Evolutionary conservation across 2,329 filamentous ascomycete genomes (phyloP).

Genomic region (Neopestalotiopsis clavispora): DNA sequence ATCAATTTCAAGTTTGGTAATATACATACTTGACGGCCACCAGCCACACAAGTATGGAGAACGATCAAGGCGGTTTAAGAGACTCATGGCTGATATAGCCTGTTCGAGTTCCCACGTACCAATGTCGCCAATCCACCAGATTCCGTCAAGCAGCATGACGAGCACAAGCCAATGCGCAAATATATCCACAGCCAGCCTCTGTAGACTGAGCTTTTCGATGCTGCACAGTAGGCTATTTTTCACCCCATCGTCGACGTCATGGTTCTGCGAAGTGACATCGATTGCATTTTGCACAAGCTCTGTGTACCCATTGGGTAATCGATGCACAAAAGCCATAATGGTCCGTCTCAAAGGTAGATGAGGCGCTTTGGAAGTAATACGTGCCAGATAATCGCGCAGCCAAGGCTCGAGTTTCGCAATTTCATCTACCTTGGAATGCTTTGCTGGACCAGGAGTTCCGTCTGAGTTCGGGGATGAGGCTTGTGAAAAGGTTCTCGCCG

Average conservation of each 20-base stretch:
- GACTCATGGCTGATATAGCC: background rate
- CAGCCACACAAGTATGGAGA: background rate
- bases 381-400: conserved; percentile 1
- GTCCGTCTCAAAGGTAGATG: background rate
- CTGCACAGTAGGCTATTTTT: background rate
- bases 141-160: conserved; percentile 10
- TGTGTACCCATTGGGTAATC: background rate
- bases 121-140: conserved; percentile 12
- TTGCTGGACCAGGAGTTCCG: too few relatives aligned
- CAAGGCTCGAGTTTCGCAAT: background rate
- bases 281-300: conserved; percentile 5
- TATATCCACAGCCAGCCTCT: background rate
- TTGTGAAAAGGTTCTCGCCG: too few relatives aligned
- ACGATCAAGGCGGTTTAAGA: background rate
- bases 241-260: background rate
- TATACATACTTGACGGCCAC: conserved; percentile 13
- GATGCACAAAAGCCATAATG: conserved; percentile 8
- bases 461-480: background rate
- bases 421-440: background rate
- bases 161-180: conserved; percentile 12
- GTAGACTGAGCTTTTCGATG: background rate
- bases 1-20: background rate
- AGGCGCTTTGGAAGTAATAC: background rate
- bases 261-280: background rate
- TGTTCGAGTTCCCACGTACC: conserved; percentile 7